A percentile compares a stretch with the other conserved stretches of the same genome.
phyloP scores from a whole-genome alignment of 768 basidiomycete genomes.

The Tricholoma terreum region DNA sequence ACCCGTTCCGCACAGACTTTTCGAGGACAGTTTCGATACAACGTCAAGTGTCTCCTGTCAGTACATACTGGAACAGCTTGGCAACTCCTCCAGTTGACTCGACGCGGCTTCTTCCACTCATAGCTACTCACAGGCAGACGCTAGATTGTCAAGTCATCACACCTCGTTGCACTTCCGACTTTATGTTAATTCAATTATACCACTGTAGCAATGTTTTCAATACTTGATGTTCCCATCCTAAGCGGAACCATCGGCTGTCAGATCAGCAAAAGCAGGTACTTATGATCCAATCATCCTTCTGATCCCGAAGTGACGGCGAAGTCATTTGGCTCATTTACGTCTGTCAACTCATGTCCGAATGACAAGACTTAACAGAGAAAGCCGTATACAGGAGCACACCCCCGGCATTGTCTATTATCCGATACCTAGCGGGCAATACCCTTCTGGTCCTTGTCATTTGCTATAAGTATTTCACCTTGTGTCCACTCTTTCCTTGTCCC shows the following conservation, averaged over 20 bases:
- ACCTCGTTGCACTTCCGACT: background rate
- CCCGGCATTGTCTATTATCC: background rate
- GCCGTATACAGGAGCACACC: background rate
- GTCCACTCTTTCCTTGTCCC: background rate
- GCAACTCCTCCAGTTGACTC: background rate
- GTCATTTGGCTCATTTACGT: background rate
- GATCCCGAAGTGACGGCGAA: no score
- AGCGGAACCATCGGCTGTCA: background rate
- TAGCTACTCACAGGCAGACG: no score
- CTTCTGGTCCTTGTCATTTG: background rate
- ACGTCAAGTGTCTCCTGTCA: background rate
- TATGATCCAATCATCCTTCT: background rate
- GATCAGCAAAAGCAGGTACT: background rate
- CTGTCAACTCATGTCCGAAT: background rate
- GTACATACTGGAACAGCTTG: background rate
- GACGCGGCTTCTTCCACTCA: background rate
- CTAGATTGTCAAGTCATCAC: background rate
- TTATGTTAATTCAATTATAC: background rate
- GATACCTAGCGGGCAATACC: no score
- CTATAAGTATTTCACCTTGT: background rate
- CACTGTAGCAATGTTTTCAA: background rate
- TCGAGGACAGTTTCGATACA: no score
- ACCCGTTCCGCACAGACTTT: no score
- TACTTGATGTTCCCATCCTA: background rate
- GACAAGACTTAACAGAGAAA: background rate